These are phyloP conservation scores for Acanthamoeba healyi DNA, from an alignment of 208 protist genomes.

Conservation along the genomic window DNA sequence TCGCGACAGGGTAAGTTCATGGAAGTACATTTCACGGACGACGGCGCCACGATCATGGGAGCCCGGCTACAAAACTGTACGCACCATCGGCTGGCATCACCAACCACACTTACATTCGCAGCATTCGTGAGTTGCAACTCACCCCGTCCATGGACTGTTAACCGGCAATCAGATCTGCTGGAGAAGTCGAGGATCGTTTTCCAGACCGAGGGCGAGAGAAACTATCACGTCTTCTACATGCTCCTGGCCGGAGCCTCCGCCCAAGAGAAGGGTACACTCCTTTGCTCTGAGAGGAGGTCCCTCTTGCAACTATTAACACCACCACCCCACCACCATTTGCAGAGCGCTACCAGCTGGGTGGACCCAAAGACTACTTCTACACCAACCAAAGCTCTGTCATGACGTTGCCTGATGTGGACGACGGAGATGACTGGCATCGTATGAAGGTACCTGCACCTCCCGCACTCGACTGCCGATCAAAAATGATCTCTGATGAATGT, in stretches of 20 bases:
- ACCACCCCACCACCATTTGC: no score
- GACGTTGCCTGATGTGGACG: slow-evolving; percentile 91
- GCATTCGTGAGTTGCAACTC: background rate
- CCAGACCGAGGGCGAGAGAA: slow-evolving; percentile 88
- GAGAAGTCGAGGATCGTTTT: slow-evolving; percentile 91
- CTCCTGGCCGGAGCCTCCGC: slow-evolving; percentile 84
- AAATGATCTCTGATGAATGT: no score
- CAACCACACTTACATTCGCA: background rate
- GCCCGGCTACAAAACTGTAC: slow-evolving; percentile 81
- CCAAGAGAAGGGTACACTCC: background rate
- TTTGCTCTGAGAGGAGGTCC: background rate
- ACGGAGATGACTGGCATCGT: slow-evolving; percentile 87
- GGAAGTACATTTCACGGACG: slow-evolving; percentile 82
- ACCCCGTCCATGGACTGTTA: slow-evolving; percentile 10
- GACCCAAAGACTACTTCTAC: background rate
- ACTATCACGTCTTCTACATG: slow-evolving; percentile 93
- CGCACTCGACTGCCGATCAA: background rate
- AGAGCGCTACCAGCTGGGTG: slow-evolving; percentile 8
- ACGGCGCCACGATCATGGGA: slow-evolving; percentile 79
- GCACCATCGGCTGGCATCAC: background rate
- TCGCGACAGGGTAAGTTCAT: slow-evolving; percentile 85
- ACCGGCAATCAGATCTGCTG: slow-evolving; percentile 83
- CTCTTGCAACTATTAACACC: background rate
- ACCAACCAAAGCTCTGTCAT: slow-evolving; percentile 85
- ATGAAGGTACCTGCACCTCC: slow-evolving; percentile 72